These are phyloP conservation scores for Coemansia sp. DNA, from an alignment of 192 early-diverging fungal genomes.

Conservation along the genomic window DNA sequence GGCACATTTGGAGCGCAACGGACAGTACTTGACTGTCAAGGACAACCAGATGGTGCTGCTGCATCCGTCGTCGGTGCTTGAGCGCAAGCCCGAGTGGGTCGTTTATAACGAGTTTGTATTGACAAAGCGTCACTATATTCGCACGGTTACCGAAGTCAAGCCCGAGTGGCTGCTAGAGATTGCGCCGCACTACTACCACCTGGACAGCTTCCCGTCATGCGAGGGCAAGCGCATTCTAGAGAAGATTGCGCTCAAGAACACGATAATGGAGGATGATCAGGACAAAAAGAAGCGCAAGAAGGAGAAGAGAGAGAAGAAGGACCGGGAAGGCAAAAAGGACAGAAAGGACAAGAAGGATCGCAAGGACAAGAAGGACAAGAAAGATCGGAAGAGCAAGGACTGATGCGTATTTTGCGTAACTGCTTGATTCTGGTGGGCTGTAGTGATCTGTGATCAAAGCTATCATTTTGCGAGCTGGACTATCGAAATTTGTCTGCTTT, in stretches of 20 bases:
- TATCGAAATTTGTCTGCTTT: too few relatives aligned
- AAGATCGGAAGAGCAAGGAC: slow-evolving; percentile 13
- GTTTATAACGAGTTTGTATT: slow-evolving; percentile 99
- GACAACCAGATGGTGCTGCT: slow-evolving; percentile 96
- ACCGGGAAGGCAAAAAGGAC: slow-evolving; percentile 43
- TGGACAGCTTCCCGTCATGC: slow-evolving; percentile 86
- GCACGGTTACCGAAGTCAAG: slow-evolving; percentile 86
- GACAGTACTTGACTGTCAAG: slow-evolving; percentile 90
- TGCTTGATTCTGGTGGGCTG: background rate
- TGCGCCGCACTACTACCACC: slow-evolving; percentile 89
- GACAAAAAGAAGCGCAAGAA: slow-evolving; percentile 54
- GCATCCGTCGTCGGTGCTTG: slow-evolving; percentile 87
- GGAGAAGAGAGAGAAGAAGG: slow-evolving; percentile 43
- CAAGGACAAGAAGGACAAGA: slow-evolving; percentile 50
- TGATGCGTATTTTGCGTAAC: background rate
- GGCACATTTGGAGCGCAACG: slow-evolving; percentile 86
- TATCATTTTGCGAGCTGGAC: background rate
- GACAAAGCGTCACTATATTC: slow-evolving; percentile 94
- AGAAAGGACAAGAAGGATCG: slow-evolving; percentile 35
- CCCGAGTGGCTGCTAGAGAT: slow-evolving; percentile 82
- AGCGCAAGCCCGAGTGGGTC: slow-evolving; percentile 97
- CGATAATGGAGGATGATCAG: slow-evolving; percentile 39
- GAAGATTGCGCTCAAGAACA: slow-evolving; percentile 63
- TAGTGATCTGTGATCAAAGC: background rate
- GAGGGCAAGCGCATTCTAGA: slow-evolving; percentile 85